Conservation (phyloP, 805 yeast genomes). For the Tetrapisispora iriomotensis region DNA sequence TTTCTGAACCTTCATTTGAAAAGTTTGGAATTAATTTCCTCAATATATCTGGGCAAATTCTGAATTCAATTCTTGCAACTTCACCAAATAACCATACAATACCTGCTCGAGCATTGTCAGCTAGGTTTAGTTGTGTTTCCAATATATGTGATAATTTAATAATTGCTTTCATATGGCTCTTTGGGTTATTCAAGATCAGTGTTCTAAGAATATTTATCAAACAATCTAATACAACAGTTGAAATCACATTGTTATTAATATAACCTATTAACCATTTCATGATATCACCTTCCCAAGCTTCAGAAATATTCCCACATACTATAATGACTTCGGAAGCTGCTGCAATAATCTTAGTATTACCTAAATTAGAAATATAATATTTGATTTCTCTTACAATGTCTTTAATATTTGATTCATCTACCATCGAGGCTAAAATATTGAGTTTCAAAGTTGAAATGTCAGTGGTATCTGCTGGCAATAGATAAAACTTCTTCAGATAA, state of each 20-base stretch:
- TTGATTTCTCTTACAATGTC: conserved; percentile 53
- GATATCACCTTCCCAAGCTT: conserved; percentile 42
- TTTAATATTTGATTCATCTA: conserved; percentile 42
- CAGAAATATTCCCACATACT: conserved; percentile 41
- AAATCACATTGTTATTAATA: conserved; percentile 26
- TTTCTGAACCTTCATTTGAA: conserved; percentile 43
- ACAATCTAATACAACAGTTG: conserved; percentile 42
- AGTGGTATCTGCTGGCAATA: conserved; percentile 45
- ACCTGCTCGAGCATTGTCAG: conserved; percentile 59
- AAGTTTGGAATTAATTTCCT: conserved; percentile 48
- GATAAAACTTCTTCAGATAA: conserved; percentile 40
- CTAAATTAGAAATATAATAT: conserved; percentile 35
- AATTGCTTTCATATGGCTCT: conserved; percentile 44
- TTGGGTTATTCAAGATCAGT: conserved; percentile 55
- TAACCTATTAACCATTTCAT: conserved; percentile 55
- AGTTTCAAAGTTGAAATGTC: conserved; percentile 45
- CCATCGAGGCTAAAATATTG: conserved; percentile 48
- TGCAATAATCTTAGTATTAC: conserved; percentile 23
- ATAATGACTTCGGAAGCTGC: conserved; percentile 57
- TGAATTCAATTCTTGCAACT: conserved; percentile 39
- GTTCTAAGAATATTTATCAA: conserved; percentile 63
- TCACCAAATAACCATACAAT: conserved; percentile 91
- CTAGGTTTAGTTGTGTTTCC: conserved; percentile 16
- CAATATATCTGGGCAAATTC: conserved; percentile 66
- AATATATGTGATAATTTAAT: conserved; percentile 38